A percentile compares a stretch with the other conserved stretches of the same genome.
Conservation (phyloP, 2,329 filamentous ascomycete species). For the Erysiphe neolycopersici region DNA sequence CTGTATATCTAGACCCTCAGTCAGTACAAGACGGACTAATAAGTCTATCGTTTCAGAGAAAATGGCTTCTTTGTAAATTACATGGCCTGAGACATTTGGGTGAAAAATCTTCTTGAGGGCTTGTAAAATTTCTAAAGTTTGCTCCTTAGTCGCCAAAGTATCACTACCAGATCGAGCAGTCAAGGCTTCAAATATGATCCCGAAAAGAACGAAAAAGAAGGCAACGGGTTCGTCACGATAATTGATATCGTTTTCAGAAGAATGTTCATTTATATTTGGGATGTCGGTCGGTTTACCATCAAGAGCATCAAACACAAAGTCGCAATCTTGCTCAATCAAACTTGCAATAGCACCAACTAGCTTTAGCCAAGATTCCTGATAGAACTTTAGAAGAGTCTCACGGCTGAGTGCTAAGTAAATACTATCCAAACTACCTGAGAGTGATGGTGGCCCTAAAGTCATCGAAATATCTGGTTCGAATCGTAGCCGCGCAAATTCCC, state of each 20-base stretch:
- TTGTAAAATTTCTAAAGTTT: slow-evolving; percentile 67
- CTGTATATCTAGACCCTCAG: slow-evolving; percentile 71
- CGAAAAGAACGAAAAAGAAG: slow-evolving; percentile 97
- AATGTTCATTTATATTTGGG: slow-evolving; percentile 17
- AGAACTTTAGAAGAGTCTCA: slow-evolving; percentile 81
- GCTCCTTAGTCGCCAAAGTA: slow-evolving; percentile 43
- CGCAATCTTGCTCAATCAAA: slow-evolving; percentile 89
- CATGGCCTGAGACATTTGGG: slow-evolving; percentile 81
- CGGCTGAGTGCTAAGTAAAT: slow-evolving; percentile 88
- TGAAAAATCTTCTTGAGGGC: slow-evolving; percentile 87
- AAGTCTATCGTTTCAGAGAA: slow-evolving; percentile 96
- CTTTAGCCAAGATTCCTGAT: slow-evolving; percentile 91
- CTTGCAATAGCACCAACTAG: slow-evolving; percentile 93
- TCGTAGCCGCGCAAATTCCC: slow-evolving; percentile 74
- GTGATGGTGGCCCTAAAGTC: slow-evolving; percentile 52
- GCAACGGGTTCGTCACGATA: slow-evolving; percentile 94
- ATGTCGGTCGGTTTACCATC: slow-evolving; percentile 47
- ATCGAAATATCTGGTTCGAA: slow-evolving; percentile 97
- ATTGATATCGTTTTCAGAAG: slow-evolving; percentile 60
- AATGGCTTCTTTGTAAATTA: slow-evolving; percentile 84
- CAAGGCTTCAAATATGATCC: slow-evolving; percentile 83
- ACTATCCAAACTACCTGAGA: slow-evolving; percentile 69
- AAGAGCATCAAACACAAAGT: slow-evolving; percentile 88
- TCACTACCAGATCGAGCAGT: slow-evolving; percentile 49
- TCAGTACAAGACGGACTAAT: slow-evolving; percentile 73